phyloP scores from a whole-genome alignment of 495 filamentous ascomycete genomes.

The Sphaerosporella brunnea region DNA sequence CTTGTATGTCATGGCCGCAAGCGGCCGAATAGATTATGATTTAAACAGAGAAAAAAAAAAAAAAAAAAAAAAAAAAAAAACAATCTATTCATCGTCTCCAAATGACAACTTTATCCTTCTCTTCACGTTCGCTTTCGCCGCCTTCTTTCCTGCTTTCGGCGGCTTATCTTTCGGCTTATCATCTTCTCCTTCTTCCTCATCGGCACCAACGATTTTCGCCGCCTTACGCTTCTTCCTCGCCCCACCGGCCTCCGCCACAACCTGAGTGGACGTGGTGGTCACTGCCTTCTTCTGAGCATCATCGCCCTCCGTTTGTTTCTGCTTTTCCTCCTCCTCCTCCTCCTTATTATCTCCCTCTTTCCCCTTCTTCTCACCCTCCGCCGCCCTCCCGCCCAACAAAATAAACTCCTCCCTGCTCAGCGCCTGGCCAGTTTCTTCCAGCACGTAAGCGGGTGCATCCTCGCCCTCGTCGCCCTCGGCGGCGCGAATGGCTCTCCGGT shows the following conservation, averaged over 20 bases:
- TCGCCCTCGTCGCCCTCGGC: slow-evolving; percentile 30
- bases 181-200: slow-evolving; percentile 12
- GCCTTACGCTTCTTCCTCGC: slow-evolving; percentile 22
- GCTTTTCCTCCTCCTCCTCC: not conserved
- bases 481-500: slow-evolving; percentile 22
- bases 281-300: slow-evolving; percentile 4
- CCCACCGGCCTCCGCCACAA: slow-evolving; percentile 8
- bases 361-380: slow-evolving; percentile 9
- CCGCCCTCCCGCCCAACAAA: slow-evolving; percentile 17
- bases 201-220: slow-evolving; percentile 16
- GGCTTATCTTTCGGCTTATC: not conserved
- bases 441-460: slow-evolving; percentile 33
- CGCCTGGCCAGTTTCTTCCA: slow-evolving; percentile 31
- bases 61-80: not conserved
- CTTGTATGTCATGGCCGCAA: too few relatives aligned
- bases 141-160: not conserved
- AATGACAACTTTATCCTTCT: slow-evolving; percentile 22
- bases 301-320: slow-evolving; percentile 13
- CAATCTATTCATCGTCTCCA: slow-evolving; percentile 14
- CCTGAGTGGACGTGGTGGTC: not conserved
- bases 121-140: slow-evolving; percentile 10
- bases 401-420: slow-evolving; percentile 31
- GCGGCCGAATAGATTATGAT: too few relatives aligned
- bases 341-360: slow-evolving; percentile 4
- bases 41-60: not conserved